Percentiles rank a stretch among this genome's conserved stretches.
Conservation (phyloP, 2,329 filamentous ascomycete species). For the Xylaria polymorpha region DNA sequence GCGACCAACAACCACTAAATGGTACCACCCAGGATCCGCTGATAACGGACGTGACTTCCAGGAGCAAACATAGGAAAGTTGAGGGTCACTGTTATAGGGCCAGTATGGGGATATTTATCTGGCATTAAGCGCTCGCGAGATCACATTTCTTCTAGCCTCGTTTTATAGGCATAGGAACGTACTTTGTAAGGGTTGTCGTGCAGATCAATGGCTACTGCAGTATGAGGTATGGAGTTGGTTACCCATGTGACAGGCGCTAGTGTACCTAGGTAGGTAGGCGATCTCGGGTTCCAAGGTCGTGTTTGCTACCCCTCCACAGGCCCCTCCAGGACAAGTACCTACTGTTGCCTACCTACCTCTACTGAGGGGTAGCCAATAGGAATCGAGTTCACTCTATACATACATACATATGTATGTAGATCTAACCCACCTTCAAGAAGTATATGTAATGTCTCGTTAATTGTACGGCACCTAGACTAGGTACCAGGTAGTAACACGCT, state of each 20-base stretch:
- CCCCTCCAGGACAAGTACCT: not conserved
- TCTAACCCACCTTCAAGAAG: not conserved
- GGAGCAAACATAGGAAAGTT: not conserved
- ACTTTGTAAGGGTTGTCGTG: conserved; percentile 5
- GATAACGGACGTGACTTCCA: not conserved
- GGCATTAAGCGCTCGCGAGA: not conserved
- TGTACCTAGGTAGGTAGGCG: too few relatives aligned
- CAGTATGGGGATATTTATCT: not conserved
- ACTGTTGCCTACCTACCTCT: not conserved
- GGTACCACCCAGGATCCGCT: not conserved
- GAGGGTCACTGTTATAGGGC: not conserved
- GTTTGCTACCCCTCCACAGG: not conserved
- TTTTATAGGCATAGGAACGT: not conserved
- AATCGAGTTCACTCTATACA: too few relatives aligned
- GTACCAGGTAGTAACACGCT: not conserved
- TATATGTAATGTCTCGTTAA: too few relatives aligned
- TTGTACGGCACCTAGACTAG: too few relatives aligned
- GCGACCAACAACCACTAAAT: not conserved
- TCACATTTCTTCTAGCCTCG: not conserved
- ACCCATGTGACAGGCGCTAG: conserved; percentile 22
- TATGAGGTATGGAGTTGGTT: conserved; percentile 26
- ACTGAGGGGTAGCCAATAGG: not conserved
- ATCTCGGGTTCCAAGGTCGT: not conserved
- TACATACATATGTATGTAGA: too few relatives aligned
- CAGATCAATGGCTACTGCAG: conserved; percentile 21